These are phyloP conservation scores for Termitomyces sp. DNA, from an alignment of 768 basidiomycete species.

Conservation along the genomic window DNA sequence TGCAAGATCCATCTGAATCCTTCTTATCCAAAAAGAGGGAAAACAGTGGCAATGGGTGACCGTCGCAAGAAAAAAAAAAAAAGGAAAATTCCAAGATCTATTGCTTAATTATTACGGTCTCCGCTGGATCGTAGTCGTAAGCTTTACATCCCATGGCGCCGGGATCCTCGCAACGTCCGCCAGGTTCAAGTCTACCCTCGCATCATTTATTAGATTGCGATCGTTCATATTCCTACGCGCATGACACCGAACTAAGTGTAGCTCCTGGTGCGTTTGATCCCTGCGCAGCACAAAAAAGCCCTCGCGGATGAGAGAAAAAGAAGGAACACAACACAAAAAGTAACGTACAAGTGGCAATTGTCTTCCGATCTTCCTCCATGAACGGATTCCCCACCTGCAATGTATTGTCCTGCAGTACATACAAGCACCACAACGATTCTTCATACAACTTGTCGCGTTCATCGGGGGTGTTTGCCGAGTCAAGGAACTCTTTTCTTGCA, in stretches of 20 bases:
- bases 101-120: slow-evolving; percentile 2
- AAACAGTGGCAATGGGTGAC: too few relatives aligned
- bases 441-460: slow-evolving; percentile 95
- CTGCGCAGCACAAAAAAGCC: slow-evolving; percentile 23
- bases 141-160: slow-evolving; percentile 64
- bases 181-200: slow-evolving; percentile 73
- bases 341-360: slow-evolving; percentile 72
- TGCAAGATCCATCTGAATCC: neutral
- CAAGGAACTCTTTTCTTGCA: slow-evolving; percentile 84
- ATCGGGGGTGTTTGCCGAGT: slow-evolving; percentile 66
- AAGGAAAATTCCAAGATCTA: neutral
- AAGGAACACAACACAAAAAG: slow-evolving; percentile 18
- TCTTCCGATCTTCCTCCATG: slow-evolving; percentile 76
- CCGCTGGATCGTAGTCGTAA: slow-evolving; percentile 15
- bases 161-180: slow-evolving; percentile 67
- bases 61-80: too few relatives aligned
- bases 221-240: slow-evolving; percentile 75
- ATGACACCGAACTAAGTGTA: slow-evolving; percentile 71
- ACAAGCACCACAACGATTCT: slow-evolving; percentile 90
- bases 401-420: slow-evolving; percentile 87
- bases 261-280: slow-evolving; percentile 84
- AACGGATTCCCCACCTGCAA: slow-evolving; percentile 78
- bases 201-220: slow-evolving; percentile 67
- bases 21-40: neutral
- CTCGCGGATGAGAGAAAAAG: too few relatives aligned